Evolutionary conservation across 176 grass and related monocot genomes (phyloP).

Genomic region (Zizania latifolia): DNA sequence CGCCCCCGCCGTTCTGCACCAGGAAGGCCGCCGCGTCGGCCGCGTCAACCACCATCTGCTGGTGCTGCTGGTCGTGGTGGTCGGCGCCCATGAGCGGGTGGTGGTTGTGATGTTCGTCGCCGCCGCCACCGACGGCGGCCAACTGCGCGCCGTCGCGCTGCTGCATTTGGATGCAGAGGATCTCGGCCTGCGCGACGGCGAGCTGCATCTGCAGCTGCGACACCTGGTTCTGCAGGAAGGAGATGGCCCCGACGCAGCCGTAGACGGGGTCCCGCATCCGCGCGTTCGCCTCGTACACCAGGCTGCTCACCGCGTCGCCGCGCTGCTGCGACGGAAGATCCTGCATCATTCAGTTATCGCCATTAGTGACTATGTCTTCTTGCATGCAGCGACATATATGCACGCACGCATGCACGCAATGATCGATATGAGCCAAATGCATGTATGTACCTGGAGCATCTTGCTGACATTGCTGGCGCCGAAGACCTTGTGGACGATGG

Average conservation of each 20-base stretch:
- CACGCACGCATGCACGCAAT: neutral
- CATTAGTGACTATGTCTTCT: neutral
- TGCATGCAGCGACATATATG: neutral
- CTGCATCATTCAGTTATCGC: conserved; percentile 15
- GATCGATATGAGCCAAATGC: no score
- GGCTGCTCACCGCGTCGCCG: conserved; percentile 83
- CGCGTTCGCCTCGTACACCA: conserved; percentile 91
- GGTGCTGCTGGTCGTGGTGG: neutral
- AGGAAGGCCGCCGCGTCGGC: conserved; percentile 42
- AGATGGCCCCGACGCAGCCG: conserved; percentile 89
- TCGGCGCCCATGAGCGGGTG: neutral
- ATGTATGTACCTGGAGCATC: conserved; percentile 85
- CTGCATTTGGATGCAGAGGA: conserved; percentile 94
- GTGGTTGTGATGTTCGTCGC: no score
- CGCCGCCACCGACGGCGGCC: neutral
- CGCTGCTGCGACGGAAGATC: conserved; percentile 76
- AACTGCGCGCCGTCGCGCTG: conserved; percentile 7
- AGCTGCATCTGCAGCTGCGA: conserved; percentile 98
- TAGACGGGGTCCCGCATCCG: conserved; percentile 83
- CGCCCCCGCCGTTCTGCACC: conserved; percentile 42
- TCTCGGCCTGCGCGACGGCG: conserved; percentile 80
- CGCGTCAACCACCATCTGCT: conserved; percentile 16
- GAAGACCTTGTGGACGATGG: conserved; percentile 92
- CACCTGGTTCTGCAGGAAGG: conserved; percentile 83
- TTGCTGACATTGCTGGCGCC: conserved; percentile 92